Conservation (phyloP, 306 rosid species). For the Malus asiatica region DNA sequence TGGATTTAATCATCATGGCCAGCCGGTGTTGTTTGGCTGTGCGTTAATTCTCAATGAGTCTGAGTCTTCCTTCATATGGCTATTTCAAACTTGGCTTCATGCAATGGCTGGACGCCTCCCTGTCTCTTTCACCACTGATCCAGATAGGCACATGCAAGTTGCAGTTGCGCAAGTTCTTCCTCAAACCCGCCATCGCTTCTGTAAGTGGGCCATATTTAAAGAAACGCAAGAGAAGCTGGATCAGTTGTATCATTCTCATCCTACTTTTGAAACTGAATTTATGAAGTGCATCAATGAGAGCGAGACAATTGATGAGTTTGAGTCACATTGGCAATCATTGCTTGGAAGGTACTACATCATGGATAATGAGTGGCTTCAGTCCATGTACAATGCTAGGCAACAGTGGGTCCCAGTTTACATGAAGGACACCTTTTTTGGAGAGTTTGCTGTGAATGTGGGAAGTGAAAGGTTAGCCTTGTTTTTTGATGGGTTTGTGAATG, state of each 20-base stretch:
- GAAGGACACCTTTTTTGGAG: conserved; percentile 72
- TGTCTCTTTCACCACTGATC: conserved; percentile 66
- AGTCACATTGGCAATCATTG: conserved; percentile 66
- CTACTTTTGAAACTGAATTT: conserved; percentile 55
- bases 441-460: conserved; percentile 38
- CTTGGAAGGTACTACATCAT: conserved; percentile 50
- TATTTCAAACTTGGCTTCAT: conserved; percentile 70
- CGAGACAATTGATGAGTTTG: conserved; percentile 64
- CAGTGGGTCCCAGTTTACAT: conserved; percentile 79
- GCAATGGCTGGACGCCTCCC: conserved; percentile 69
- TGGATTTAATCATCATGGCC: conserved; percentile 82
- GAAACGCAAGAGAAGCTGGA: conserved; percentile 55
- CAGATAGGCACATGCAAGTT: conserved; percentile 56
- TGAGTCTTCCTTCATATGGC: conserved; percentile 62
- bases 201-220: conserved; percentile 56
- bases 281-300: conserved; percentile 51
- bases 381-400: conserved; percentile 60
- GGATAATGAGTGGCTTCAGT: conserved; percentile 88
- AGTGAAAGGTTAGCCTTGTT: conserved; percentile 42
- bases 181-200: conserved; percentile 60
- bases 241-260: conserved; percentile 53
- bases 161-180: conserved; percentile 67
- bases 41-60: conserved; percentile 60
- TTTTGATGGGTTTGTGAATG: conserved; percentile 71
- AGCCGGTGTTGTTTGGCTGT: conserved; percentile 72